Conservation (phyloP, 2,329 filamentous ascomycete species). For the Trichoderma sp. region DNA sequence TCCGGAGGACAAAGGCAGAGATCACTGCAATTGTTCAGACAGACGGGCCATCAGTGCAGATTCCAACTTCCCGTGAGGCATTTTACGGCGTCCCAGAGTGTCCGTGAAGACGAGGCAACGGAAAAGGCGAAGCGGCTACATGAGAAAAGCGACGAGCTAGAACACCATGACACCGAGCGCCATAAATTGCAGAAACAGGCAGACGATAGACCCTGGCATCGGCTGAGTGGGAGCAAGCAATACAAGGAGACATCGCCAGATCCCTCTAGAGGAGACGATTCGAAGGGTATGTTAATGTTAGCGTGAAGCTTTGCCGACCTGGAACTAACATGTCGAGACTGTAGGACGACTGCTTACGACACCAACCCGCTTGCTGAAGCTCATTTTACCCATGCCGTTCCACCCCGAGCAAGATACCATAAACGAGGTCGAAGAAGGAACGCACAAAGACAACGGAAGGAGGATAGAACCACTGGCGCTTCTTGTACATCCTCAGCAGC, state of each 20-base stretch:
- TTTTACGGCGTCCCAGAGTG: conserved; percentile 26
- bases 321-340: not conserved
- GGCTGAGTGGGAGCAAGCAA: conserved; percentile 52
- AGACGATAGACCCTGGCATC: conserved; percentile 63
- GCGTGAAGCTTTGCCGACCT: not conserved
- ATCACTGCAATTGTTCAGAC: not conserved
- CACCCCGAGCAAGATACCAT: conserved; percentile 40
- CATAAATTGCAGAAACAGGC: conserved; percentile 51
- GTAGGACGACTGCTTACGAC: conserved; percentile 75
- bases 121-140: conserved; percentile 22
- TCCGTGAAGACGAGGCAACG: conserved; percentile 20
- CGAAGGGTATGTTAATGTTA: conserved; percentile 31
- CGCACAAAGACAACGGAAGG: conserved; percentile 33
- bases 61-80: conserved; percentile 19
- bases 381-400: conserved; percentile 69
- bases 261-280: conserved; percentile 27
- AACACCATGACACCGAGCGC: conserved; percentile 23
- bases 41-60: not conserved
- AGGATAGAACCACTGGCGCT: conserved; percentile 78
- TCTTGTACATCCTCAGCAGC: conserved; percentile 85
- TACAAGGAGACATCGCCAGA: conserved; percentile 33
- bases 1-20: not conserved
- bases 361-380: conserved; percentile 74
- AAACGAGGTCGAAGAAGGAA: conserved; percentile 41
- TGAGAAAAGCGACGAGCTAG: conserved; percentile 25